Conservation (phyloP, 495 filamentous ascomycete species). For the Aspergillus panamensis region DNA sequence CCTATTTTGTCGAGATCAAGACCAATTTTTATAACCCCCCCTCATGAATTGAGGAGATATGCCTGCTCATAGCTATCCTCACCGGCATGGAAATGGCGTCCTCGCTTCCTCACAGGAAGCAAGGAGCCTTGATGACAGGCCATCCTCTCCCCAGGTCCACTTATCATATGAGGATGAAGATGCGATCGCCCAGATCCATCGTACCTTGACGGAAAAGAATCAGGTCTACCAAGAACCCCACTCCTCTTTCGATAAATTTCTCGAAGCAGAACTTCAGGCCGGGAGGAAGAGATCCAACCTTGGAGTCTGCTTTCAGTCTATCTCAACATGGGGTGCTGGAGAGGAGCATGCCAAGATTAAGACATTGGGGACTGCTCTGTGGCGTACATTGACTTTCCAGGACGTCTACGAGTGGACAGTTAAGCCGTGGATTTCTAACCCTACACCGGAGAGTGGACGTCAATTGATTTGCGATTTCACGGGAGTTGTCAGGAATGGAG, state of each 20-base stretch:
- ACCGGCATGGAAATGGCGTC: slow-evolving; percentile 23
- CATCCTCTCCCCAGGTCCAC: slow-evolving; percentile 30
- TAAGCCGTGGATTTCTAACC: slow-evolving; percentile 31
- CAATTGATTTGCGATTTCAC: slow-evolving; percentile 55
- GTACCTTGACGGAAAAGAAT: slow-evolving; percentile 28
- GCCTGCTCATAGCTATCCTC: slow-evolving; percentile 33
- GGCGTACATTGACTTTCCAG: slow-evolving; percentile 35
- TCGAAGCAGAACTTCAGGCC: slow-evolving; percentile 32
- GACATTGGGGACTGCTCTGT: slow-evolving; percentile 33
- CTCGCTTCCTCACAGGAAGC: slow-evolving; percentile 25
- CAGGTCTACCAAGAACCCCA: slow-evolving; percentile 35
- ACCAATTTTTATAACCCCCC: neutral
- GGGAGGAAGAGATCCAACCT: slow-evolving; percentile 35
- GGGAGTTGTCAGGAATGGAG: slow-evolving; percentile 64
- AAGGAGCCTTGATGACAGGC: slow-evolving; percentile 13
- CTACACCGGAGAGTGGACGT: slow-evolving; percentile 31
- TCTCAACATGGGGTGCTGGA: slow-evolving; percentile 39
- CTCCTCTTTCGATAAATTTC: slow-evolving; percentile 37
- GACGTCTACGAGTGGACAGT: slow-evolving; percentile 42
- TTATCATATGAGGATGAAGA: slow-evolving; percentile 34
- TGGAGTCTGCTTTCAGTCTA: slow-evolving; percentile 36
- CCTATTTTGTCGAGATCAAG: neutral
- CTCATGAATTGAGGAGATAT: slow-evolving; percentile 17
- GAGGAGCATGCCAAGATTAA: slow-evolving; percentile 32
- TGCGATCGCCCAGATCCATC: slow-evolving; percentile 37